phyloP scores from a whole-genome alignment of 495 filamentous ascomycete species.

The Hypoxylon perforatum region DNA sequence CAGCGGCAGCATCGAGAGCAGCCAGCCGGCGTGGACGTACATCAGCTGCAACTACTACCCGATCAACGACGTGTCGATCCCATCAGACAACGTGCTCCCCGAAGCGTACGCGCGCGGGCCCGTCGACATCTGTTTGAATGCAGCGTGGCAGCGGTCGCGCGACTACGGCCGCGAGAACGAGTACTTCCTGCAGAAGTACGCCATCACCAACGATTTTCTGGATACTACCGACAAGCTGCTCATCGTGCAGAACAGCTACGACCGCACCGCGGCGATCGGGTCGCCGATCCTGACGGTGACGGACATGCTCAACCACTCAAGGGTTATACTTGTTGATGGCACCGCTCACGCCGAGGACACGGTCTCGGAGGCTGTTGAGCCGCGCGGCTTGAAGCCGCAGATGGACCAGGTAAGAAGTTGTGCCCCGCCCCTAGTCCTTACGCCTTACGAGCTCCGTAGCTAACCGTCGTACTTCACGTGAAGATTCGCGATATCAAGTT shows the following conservation, averaged over 20 bases:
- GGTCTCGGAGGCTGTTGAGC: constrained; percentile 33
- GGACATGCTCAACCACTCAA: constrained; percentile 25
- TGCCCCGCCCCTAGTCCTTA: too few relatives aligned
- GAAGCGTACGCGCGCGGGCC: constrained; percentile 27
- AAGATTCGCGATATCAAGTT: constrained; percentile 34
- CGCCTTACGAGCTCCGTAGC: not conserved
- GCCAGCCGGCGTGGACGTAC: constrained; percentile 25
- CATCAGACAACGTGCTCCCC: constrained; percentile 29
- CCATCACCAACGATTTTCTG: constrained; percentile 22
- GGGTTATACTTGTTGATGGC: constrained; percentile 25
- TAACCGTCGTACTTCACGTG: not conserved
- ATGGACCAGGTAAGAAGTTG: constrained; percentile 30
- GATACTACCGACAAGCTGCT: constrained; percentile 24
- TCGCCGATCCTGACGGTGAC: constrained; percentile 24
- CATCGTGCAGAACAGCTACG: constrained; percentile 27
- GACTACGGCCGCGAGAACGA: constrained; percentile 34
- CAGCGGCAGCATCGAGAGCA: constrained; percentile 10
- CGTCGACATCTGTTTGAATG: constrained; percentile 24
- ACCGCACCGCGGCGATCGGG: constrained; percentile 34
- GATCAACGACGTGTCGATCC: constrained; percentile 31
- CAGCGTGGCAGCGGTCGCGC: constrained; percentile 13
- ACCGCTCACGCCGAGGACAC: constrained; percentile 33
- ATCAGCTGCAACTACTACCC: constrained; percentile 31
- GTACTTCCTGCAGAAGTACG: constrained; percentile 39
- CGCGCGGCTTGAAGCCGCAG: constrained; percentile 22